phyloP scores from a whole-genome alignment of 2,329 filamentous ascomycete species.

The Aspergillus phoenicis region DNA sequence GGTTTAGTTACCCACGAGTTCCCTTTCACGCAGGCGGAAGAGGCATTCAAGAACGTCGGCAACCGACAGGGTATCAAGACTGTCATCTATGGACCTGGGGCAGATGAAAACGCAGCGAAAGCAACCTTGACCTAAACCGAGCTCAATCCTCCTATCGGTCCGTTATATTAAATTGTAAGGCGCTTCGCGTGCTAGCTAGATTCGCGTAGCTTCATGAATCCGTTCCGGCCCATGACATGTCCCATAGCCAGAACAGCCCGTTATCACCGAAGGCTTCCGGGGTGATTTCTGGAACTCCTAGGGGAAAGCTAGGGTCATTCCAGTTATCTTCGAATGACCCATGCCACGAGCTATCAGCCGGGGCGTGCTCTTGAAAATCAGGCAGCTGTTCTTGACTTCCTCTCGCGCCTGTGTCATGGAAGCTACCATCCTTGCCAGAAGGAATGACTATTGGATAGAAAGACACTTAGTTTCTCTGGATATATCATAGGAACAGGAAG shows the following conservation, averaged over 20 bases:
- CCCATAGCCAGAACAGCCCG: conserved; percentile 36
- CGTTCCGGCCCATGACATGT: conserved; percentile 28
- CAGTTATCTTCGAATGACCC: conserved; percentile 10
- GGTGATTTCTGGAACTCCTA: no score
- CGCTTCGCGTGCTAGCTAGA: not conserved
- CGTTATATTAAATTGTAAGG: not conserved
- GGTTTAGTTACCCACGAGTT: conserved; percentile 74
- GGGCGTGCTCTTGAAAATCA: no score
- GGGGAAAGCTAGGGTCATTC: conserved; percentile 9
- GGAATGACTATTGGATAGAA: no score
- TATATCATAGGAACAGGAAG: no score
- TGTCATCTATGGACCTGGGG: conserved; percentile 39
- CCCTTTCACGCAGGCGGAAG: conserved; percentile 74
- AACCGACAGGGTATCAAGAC: conserved; percentile 62
- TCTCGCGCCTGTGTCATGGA: no score
- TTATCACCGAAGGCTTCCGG: conserved; percentile 1
- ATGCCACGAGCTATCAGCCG: no score
- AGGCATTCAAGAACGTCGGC: conserved; percentile 82
- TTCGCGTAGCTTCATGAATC: not conserved
- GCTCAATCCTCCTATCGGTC: not conserved
- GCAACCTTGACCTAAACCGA: not conserved
- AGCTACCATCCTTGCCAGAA: no score
- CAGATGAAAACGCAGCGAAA: conserved; percentile 22
- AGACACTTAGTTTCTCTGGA: no score
- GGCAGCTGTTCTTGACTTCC: no score